Evolutionary conservation across 1,139 yeast genomes (phyloP), one percentile per base, ranked within the genome.

Genomic region (Scheffersomyces titani): DNA sequence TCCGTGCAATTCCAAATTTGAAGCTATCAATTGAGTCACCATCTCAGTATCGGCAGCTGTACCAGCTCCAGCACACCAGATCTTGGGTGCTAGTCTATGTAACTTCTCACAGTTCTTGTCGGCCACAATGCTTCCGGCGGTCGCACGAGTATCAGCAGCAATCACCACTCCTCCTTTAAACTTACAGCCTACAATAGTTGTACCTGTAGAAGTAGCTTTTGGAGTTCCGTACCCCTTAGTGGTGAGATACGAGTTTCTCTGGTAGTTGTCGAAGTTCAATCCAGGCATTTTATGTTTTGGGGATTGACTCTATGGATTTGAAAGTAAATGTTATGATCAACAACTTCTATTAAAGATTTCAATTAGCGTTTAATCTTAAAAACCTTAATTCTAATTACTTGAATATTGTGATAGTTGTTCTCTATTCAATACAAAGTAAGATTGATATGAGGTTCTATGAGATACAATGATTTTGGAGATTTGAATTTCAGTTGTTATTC

Each of bases 21-120:
- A 91, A 40, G 93, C 87, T 66, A 92, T 92, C 70, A 94, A 82
- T 73, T 92, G 97, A 6, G 99, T 94, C 36, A 91, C 97, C 90
- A 90, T 89, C 72, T 94, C 98, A 11, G 98, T 94, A 72, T 94
- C 99, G n/a, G 99, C 99, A 51, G 99, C 99, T 19, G 99, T 94
- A 73, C 99, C 99, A 3, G 99, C 99, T 67, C 99, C 99, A 55
- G 98, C 98, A 85, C 98, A 94, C 99, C 99, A 94, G 69, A 94
- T 94, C 70, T 84, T 85, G 13, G 99, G 98, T 2, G 98, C 85
- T 65, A 94, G 84, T 67, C 97, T 80, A 76, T 94, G 99, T 63
- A 94, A 81, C 76, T 94, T 94, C 71, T 93, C 98, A 82, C 98
- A 93, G 78, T 94, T 94, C 80, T 94, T 93, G 77, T 94, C 98